phyloP scores from a whole-genome alignment of 768 basidiomycete genomes.

The Amanita brunnescens region DNA sequence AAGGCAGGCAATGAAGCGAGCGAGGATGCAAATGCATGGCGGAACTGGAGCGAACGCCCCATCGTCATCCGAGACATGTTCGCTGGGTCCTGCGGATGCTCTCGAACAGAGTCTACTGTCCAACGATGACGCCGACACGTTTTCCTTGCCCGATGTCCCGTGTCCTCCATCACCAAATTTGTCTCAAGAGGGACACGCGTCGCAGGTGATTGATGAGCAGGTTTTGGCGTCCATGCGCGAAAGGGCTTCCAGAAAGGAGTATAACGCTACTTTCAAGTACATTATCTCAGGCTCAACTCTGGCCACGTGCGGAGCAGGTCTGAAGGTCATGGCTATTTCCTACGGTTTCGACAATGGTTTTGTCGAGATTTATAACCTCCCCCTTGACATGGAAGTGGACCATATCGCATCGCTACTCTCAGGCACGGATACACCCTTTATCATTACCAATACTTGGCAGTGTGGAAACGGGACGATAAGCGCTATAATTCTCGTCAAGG shows the following conservation, averaged over 20 bases:
- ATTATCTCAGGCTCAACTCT: slow-evolving; percentile 8
- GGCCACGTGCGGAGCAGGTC: slow-evolving; percentile 17
- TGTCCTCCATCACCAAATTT: neutral
- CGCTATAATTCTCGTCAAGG: neutral
- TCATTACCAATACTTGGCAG: slow-evolving; percentile 11
- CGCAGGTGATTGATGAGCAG: neutral
- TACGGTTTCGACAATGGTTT: slow-evolving; percentile 13
- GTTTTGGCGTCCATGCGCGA: neutral
- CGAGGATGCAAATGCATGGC: neutral
- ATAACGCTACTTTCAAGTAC: neutral
- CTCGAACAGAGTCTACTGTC: neutral
- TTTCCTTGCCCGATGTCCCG: too few species aligned
- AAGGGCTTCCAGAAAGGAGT: neutral
- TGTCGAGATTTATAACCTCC: slow-evolving; percentile 11
- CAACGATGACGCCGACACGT: too few species aligned
- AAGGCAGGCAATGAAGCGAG: neutral
- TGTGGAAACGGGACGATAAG: slow-evolving; percentile 2
- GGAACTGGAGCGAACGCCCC: neutral
- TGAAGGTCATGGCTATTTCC: slow-evolving; percentile 6
- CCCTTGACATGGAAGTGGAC: slow-evolving; percentile 4
- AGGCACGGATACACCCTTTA: slow-evolving; percentile 10
- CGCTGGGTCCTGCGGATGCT: neutral
- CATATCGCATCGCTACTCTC: slow-evolving; percentile 11
- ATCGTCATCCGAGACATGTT: too few species aligned
- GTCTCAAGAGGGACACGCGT: neutral